Conservation (phyloP, 441 rosid genomes). For the Populus hybrid region DNA sequence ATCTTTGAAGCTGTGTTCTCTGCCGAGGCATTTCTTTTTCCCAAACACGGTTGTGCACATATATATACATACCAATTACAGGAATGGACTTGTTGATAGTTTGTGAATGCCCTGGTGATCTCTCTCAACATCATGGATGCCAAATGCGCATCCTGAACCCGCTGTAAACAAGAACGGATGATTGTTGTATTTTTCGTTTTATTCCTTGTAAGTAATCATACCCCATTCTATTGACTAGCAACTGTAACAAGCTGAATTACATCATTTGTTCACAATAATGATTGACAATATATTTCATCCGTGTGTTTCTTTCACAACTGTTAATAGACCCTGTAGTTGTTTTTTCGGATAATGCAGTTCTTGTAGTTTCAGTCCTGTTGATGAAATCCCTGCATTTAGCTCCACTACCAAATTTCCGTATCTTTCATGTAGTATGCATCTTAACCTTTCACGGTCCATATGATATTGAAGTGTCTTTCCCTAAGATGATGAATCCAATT, state of each 20-base stretch:
- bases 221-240: background rate
- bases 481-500: no score
- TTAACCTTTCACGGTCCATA: no score
- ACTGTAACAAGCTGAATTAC: background rate
- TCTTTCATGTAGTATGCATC: no score
- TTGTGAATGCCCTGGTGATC: conserved; percentile 4
- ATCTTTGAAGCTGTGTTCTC: background rate
- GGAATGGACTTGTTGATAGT: conserved; percentile 17
- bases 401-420: no score
- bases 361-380: no score
- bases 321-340: background rate
- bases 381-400: no score
- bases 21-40: conserved; percentile 16
- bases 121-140: background rate
- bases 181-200: background rate
- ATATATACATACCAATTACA: conserved; percentile 2
- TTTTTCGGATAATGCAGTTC: no score
- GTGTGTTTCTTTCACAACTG: background rate
- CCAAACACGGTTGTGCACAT: conserved; percentile 2
- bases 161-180: conserved; percentile 15
- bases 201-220: background rate
- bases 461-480: no score
- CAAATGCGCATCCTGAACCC: conserved; percentile 10
- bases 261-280: background rate
- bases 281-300: background rate